Conservation (phyloP, 1,284 basidiomycete genomes). For the Irpex sp. region DNA sequence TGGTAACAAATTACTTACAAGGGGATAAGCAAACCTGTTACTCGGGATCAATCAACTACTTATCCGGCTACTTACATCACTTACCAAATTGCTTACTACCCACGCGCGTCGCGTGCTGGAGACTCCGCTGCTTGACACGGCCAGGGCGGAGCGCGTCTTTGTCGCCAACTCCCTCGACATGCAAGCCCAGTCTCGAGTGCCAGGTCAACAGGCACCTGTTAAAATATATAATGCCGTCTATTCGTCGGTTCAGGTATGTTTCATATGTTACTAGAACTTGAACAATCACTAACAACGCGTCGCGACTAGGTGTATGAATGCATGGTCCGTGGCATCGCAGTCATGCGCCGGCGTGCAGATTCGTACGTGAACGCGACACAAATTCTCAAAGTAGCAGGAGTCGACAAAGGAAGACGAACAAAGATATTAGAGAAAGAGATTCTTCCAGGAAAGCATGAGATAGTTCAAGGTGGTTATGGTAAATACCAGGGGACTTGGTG, state of each 20-base stretch:
- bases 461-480: conserved; percentile 98
- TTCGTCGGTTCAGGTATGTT: conserved; percentile 74
- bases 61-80: not conserved
- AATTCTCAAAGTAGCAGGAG: conserved; percentile 97
- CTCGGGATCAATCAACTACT: not conserved
- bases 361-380: conserved; percentile 98
- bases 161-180: conserved; percentile 19
- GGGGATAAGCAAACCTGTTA: not conserved
- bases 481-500: conserved; percentile 99
- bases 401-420: conserved; percentile 94
- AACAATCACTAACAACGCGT: conserved; percentile 26
- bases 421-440: conserved; percentile 99
- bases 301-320: conserved; percentile 82
- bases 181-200: conserved; percentile 30
- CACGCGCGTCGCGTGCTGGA: conserved; percentile 2
- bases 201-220: conserved; percentile 53
- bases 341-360: conserved; percentile 94
- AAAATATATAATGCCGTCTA: conserved; percentile 90
- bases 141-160: conserved; percentile 2
- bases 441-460: conserved; percentile 93
- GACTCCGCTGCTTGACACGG: not conserved
- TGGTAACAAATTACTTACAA: not conserved
- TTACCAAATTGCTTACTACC: conserved; percentile 3
- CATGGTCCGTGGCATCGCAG: conserved; percentile 96
- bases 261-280: conserved; percentile 20